A percentile compares a stretch with the other conserved stretches of the same genome.
phyloP scores from a whole-genome alignment of 768 basidiomycete species.

The Russula sp. region DNA sequence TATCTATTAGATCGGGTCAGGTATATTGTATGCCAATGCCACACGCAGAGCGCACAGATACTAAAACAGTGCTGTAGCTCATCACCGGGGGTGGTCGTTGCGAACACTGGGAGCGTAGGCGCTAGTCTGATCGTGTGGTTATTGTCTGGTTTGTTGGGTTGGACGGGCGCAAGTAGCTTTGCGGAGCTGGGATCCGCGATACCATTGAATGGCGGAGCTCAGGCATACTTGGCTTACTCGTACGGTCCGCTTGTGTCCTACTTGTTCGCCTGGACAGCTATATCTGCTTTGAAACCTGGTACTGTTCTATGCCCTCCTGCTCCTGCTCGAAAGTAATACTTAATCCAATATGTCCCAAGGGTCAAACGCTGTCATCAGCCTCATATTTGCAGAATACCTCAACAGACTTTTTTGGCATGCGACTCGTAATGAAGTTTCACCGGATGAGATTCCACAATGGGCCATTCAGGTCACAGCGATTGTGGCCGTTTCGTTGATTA shows the following conservation, averaged over 20 bases:
- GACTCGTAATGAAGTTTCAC: slow-evolving; percentile 65
- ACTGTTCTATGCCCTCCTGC: slow-evolving; percentile 23
- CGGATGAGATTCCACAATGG: slow-evolving; percentile 83
- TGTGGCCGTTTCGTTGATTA: slow-evolving; percentile 67
- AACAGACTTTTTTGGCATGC: slow-evolving; percentile 84
- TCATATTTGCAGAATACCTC: slow-evolving; percentile 90
- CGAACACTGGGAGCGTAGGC: slow-evolving; percentile 85
- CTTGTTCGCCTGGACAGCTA: slow-evolving; percentile 93
- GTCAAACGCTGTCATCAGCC: slow-evolving; percentile 76
- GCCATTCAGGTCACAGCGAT: slow-evolving; percentile 85
- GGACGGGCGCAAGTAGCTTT: slow-evolving; percentile 95
- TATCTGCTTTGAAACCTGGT: slow-evolving; percentile 85
- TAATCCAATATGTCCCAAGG: slow-evolving; percentile 42
- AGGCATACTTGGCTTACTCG: slow-evolving; percentile 85
- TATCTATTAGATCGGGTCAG: slow-evolving; percentile 71
- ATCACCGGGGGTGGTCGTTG: slow-evolving; percentile 88
- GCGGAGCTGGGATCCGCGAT: slow-evolving; percentile 90
- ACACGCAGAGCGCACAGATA: slow-evolving; percentile 10
- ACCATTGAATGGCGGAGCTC: slow-evolving; percentile 63
- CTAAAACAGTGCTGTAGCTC: slow-evolving; percentile 50
- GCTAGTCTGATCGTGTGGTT: slow-evolving; percentile 87
- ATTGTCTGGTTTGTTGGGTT: slow-evolving; percentile 76
- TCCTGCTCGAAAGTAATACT: slow-evolving; percentile 4
- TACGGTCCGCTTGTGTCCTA: slow-evolving; percentile 87
- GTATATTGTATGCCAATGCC: slow-evolving; percentile 72